These are phyloP conservation scores for Abrus pulchellus DNA, from an alignment of 306 rosid species.

Conservation along the genomic window DNA sequence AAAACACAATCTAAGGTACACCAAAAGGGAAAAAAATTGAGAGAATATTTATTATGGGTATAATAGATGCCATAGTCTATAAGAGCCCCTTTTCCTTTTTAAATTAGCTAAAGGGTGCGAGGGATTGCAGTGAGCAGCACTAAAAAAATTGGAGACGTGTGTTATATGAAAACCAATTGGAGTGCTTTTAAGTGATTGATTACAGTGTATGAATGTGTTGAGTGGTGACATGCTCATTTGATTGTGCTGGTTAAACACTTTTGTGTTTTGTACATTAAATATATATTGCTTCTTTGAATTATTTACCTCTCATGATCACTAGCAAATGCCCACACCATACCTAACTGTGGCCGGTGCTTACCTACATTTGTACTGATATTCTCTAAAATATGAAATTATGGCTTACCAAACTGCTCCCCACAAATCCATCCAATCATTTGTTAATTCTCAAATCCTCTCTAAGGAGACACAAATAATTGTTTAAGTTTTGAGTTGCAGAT, in stretches of 20 bases:
- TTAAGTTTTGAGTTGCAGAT: background rate
- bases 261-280: slow-evolving; percentile 51
- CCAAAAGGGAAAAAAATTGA: background rate
- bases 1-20: slow-evolving; percentile 25
- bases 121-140: slow-evolving; percentile 45
- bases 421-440: slow-evolving; percentile 1
- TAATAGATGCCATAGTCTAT: slow-evolving; percentile 39
- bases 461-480: background rate
- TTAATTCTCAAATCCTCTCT: slow-evolving; percentile 9
- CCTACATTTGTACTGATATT: slow-evolving; percentile 6
- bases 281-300: slow-evolving; percentile 33
- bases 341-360: slow-evolving; percentile 35
- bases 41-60: background rate
- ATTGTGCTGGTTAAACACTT: slow-evolving; percentile 43
- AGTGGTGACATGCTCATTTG: slow-evolving; percentile 45
- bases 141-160: slow-evolving; percentile 42
- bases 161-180: slow-evolving; percentile 42
- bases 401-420: slow-evolving; percentile 31
- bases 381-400: slow-evolving; percentile 24
- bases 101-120: slow-evolving; percentile 45
- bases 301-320: slow-evolving; percentile 33
- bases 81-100: slow-evolving; percentile 54
- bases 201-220: slow-evolving; percentile 50
- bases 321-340: slow-evolving; percentile 35
- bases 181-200: slow-evolving; percentile 56